A percentile compares a stretch with the other conserved stretches of the same genome.
Evolutionary conservation across 441 rosid genomes (phyloP).

Genomic region (Gossypium aridum): DNA sequence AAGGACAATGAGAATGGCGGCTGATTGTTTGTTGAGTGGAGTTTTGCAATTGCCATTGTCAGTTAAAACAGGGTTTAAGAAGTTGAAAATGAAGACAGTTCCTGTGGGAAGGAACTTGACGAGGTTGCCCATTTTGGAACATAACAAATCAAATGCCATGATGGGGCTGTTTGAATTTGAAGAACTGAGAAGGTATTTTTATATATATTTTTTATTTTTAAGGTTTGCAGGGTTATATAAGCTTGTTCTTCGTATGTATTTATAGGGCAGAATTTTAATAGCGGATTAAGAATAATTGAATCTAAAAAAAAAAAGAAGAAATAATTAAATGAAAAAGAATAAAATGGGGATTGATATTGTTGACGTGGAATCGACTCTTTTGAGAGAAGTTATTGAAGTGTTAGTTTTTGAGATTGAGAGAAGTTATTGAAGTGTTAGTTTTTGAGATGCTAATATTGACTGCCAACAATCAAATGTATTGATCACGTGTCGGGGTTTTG

Average conservation of each 20-base stretch:
- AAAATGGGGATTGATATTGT: too few relatives aligned
- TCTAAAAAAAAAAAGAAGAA: neutral
- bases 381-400: too few relatives aligned
- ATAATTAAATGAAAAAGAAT: neutral
- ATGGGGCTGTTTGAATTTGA: neutral
- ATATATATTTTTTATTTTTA: neutral
- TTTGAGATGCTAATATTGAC: too few relatives aligned
- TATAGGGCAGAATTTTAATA: slow-evolving; percentile 9
- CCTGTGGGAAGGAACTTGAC: slow-evolving; percentile 86
- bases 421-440: too few relatives aligned
- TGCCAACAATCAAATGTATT: too few relatives aligned
- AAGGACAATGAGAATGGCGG: slow-evolving; percentile 35
- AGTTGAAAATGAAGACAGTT: slow-evolving; percentile 72
- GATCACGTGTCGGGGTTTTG: too few relatives aligned
- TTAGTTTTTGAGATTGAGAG: too few relatives aligned
- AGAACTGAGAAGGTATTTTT: neutral
- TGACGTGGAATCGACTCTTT: too few relatives aligned
- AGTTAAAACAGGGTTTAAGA: slow-evolving; percentile 78
- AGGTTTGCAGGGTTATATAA: neutral
- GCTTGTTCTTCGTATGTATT: neutral
- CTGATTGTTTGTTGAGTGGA: slow-evolving; percentile 38
- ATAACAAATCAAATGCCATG: slow-evolving; percentile 7
- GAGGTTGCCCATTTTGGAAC: slow-evolving; percentile 46
- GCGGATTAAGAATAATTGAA: neutral
- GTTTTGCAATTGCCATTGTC: slow-evolving; percentile 54